A percentile compares a stretch with the other conserved stretches of the same genome.
phyloP scores from a whole-genome alignment of 2,329 filamentous ascomycete genomes.

The Trichoderma cornu-damae region DNA sequence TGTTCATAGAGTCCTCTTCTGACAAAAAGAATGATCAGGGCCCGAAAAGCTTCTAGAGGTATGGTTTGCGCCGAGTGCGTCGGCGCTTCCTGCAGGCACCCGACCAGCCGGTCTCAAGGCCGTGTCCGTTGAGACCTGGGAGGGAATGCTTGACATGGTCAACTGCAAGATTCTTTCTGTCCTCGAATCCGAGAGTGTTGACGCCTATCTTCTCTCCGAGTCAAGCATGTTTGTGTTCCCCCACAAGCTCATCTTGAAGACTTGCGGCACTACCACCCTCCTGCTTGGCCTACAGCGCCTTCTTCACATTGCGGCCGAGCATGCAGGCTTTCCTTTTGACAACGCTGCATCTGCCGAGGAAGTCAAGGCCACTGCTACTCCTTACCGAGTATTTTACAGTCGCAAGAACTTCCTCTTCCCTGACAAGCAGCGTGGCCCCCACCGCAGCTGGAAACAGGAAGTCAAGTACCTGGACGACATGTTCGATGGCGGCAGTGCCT shows the following conservation, averaged over 20 bases:
- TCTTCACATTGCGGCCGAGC: slow-evolving; percentile 80
- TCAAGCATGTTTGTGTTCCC: slow-evolving; percentile 99
- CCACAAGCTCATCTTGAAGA: slow-evolving; percentile 99
- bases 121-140: slow-evolving; percentile 81
- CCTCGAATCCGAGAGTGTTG: slow-evolving; percentile 86
- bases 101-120: slow-evolving; percentile 77
- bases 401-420: slow-evolving; percentile 98
- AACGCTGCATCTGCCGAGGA: slow-evolving; percentile 62
- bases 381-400: slow-evolving; percentile 96
- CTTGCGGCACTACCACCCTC: slow-evolving; percentile 92
- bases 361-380: slow-evolving; percentile 71
- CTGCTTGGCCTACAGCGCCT: slow-evolving; percentile 84
- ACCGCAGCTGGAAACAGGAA: slow-evolving; percentile 96
- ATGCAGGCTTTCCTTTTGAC: slow-evolving; percentile 84
- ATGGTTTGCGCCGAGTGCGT: slow-evolving; percentile 84
- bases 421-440: slow-evolving; percentile 86
- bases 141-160: slow-evolving; percentile 94
- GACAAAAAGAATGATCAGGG: slow-evolving; percentile 43
- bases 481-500: slow-evolving; percentile 88
- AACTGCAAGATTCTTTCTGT: slow-evolving; percentile 98
- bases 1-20: not conserved
- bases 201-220: slow-evolving; percentile 94
- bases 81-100: slow-evolving; percentile 63
- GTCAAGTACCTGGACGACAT: slow-evolving; percentile 88
- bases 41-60: slow-evolving; percentile 98